Base-by-base conservation (phyloP, 352 stramenopile species). In the Pythium angustatum region DNA sequence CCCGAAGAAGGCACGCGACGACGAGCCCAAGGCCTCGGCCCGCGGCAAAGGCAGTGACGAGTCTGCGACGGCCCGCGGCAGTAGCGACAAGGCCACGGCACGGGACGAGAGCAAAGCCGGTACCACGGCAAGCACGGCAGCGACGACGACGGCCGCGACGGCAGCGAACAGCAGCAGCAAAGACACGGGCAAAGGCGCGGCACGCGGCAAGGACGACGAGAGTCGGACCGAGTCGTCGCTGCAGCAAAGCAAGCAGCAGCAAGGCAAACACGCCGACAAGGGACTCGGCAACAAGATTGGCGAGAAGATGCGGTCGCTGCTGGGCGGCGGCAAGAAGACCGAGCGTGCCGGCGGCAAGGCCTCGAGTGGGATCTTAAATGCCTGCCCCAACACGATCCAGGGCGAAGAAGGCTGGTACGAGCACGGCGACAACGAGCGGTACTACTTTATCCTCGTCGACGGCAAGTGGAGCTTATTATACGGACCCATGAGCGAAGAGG, bases 331-430 rank as follows among this genome's bases (percentile, higher is more conserved):
- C 49, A 91, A 90, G 62, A 94, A 94, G 54, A 77, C 70, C 24
- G 72, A 85, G n/a, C 65, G 75, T 9, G 72, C 72, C 30, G 73
- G 67, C 15, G 75, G 67, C 61, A 91, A 91, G 66, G 81, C 63
- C 62, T 85, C 83, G 41, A 91, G 82, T 27, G 85, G 85, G 28
- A 93, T 94, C 49, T 58, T 94, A 24, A 94, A 93, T 58, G 83
- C 86, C 8, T 94, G 86, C 64, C 60, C 79, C 8, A 83, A 84
- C 33, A 94, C 86, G 19, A 71, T 85, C 14, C 86, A 94, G 68
- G 86, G 86, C 47, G 86, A 94, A 43, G 86, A 94, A 76, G 86
- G 86, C 17, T 94, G 86, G 86, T 94, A 94, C 68, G 84, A 94
- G 62, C 86, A 94, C 60, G 86, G 86, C 34, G 86, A 93, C 68